Evolutionary conservation across 805 yeast species (phyloP).

Genomic region (Cyberlindnera suaveolens): DNA sequence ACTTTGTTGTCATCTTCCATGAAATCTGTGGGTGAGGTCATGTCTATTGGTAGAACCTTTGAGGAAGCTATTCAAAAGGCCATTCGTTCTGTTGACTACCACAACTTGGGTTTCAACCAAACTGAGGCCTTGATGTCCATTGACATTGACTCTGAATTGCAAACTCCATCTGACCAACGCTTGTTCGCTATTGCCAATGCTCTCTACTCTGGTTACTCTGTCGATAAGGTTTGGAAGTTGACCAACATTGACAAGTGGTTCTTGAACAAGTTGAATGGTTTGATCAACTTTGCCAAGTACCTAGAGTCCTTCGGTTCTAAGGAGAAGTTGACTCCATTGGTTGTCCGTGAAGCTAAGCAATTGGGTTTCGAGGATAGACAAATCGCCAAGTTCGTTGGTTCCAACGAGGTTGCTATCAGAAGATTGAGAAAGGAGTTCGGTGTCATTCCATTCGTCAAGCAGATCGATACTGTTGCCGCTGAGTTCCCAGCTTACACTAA

Average conservation of each 20-base stretch:
- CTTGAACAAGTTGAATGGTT: slow-evolving; percentile 73
- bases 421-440: slow-evolving; percentile 83
- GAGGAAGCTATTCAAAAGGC: slow-evolving; percentile 99
- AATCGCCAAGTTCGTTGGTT: slow-evolving; percentile 79
- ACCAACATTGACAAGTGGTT: slow-evolving; percentile 97
- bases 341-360: slow-evolving; percentile 85
- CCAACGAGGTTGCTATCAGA: slow-evolving; percentile 91
- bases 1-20: slow-evolving; percentile 83
- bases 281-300: slow-evolving; percentile 65
- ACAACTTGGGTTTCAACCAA: slow-evolving; percentile 82
- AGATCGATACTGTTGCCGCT: slow-evolving; percentile 97
- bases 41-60: slow-evolving; percentile 95
- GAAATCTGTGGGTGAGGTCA: slow-evolving; percentile 99
- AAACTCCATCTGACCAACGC: slow-evolving; percentile 96
- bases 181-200: slow-evolving; percentile 96
- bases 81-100: slow-evolving; percentile 92
- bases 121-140: slow-evolving; percentile 78
- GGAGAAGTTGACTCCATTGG: slow-evolving; percentile 51
- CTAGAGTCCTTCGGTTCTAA: slow-evolving; percentile 50
- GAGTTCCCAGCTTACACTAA: slow-evolving; percentile 97
- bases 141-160: slow-evolving; percentile 88
- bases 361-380: slow-evolving; percentile 96
- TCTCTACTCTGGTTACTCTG: slow-evolving; percentile 78
- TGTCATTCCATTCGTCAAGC: slow-evolving; percentile 87
- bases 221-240: slow-evolving; percentile 84